A percentile compares a stretch with the other conserved stretches of the same genome.
These are phyloP conservation scores for Calonectria crousiana DNA, from an alignment of 2,329 filamentous ascomycete genomes.

Conservation along the genomic window DNA sequence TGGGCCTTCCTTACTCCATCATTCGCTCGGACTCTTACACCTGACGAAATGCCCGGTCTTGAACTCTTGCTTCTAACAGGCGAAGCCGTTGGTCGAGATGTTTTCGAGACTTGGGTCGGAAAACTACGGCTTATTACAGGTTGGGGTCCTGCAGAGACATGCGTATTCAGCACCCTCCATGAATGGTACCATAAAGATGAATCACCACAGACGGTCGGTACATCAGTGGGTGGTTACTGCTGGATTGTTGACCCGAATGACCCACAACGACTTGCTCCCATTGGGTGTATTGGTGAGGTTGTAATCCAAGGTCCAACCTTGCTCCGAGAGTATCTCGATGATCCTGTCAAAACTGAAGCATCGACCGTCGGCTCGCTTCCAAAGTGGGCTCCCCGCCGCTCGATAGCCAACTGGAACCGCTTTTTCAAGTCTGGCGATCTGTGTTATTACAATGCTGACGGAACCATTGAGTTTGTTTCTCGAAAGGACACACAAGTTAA, in stretches of 20 bases:
- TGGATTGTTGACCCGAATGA: slow-evolving; percentile 29
- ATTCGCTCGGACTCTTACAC: neutral
- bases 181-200: slow-evolving; percentile 10
- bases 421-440: slow-evolving; percentile 63
- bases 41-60: neutral
- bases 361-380: slow-evolving; percentile 2
- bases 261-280: slow-evolving; percentile 18
- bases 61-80: slow-evolving; percentile 21
- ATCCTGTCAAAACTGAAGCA: neutral
- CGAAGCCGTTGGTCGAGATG: slow-evolving; percentile 21
- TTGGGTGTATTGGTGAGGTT: slow-evolving; percentile 31
- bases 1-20: slow-evolving; percentile 14
- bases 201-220: slow-evolving; percentile 16
- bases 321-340: slow-evolving; percentile 61
- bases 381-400: neutral
- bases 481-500: slow-evolving; percentile 71
- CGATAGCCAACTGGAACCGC: neutral
- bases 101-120: slow-evolving; percentile 22
- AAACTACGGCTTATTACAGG: slow-evolving; percentile 24
- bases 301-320: slow-evolving; percentile 49
- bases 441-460: slow-evolving; percentile 51
- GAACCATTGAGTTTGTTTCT: slow-evolving; percentile 58
- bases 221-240: slow-evolving; percentile 21
- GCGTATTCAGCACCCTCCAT: slow-evolving; percentile 21
- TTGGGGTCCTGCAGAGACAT: slow-evolving; percentile 30